phyloP scores from a whole-genome alignment of 352 stramenopile genomes.

The Thalassiosira tumida region DNA sequence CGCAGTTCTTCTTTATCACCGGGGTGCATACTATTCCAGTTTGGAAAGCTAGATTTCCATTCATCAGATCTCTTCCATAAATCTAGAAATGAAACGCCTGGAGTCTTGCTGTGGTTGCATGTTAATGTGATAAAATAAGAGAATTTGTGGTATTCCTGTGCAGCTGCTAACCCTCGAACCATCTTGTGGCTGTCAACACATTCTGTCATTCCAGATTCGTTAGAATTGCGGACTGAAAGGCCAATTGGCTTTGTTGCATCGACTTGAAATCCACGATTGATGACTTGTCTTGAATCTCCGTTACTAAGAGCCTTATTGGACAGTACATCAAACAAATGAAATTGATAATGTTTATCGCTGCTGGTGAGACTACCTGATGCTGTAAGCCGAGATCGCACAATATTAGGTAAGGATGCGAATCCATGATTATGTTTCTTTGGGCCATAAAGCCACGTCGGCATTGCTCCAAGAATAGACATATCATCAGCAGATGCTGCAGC shows the following conservation, averaged over 20 bases:
- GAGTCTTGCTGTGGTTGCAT: not conserved
- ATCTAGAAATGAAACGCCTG: constrained; percentile 6
- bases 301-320: constrained; percentile 16
- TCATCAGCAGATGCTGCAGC: constrained; percentile 9
- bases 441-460: not conserved
- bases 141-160: constrained; percentile 39
- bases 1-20: constrained; percentile 6
- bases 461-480: constrained; percentile 26
- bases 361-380: not conserved
- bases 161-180: constrained; percentile 14
- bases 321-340: not conserved
- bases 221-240: not conserved
- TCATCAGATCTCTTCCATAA: constrained; percentile 18
- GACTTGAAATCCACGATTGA: constrained; percentile 32
- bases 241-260: not conserved
- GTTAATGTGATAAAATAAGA: constrained; percentile 57
- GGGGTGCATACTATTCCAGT: constrained; percentile 17
- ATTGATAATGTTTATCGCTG: not conserved
- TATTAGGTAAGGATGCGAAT: not conserved
- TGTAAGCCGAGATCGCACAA: not conserved
- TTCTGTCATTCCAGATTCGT: not conserved
- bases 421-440: not conserved
- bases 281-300: constrained; percentile 38
- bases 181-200: constrained; percentile 32
- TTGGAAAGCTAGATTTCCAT: constrained; percentile 18